Evolutionary conservation across 2,329 filamentous ascomycete genomes (phyloP).

Genomic region (Fusarium denticulatum): DNA sequence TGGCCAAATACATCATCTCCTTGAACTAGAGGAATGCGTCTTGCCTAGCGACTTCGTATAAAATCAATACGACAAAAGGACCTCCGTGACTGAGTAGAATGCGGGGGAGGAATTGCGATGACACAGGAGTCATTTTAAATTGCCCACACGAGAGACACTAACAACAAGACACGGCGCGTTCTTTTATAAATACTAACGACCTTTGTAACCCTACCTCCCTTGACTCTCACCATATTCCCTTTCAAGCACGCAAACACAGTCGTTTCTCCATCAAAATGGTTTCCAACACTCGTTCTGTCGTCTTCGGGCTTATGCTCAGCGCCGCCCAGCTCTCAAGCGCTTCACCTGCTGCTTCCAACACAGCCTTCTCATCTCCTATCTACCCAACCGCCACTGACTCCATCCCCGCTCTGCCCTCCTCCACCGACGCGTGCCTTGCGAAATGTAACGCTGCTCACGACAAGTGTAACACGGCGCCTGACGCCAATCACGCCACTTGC

Average conservation of each 20-base stretch:
- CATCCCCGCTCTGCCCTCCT: not conserved
- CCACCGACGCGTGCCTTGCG: constrained; percentile 3
- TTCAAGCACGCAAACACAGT: not conserved
- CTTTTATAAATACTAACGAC: not conserved
- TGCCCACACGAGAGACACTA: not conserved
- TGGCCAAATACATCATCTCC: not conserved
- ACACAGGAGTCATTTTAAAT: not conserved
- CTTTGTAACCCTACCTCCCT: not conserved
- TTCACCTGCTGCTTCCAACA: not conserved
- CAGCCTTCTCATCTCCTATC: not conserved
- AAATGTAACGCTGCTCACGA: constrained; percentile 3
- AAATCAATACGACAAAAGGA: not conserved
- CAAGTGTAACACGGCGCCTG: not conserved
- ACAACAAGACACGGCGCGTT: not conserved
- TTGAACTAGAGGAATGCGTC: not conserved
- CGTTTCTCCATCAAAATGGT: not conserved
- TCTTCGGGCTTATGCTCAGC: constrained; percentile 7
- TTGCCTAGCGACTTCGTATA: not conserved
- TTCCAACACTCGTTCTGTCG: constrained; percentile 12
- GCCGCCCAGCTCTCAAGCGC: constrained; percentile 8
- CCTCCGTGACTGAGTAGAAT: not conserved
- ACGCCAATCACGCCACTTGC: constrained; percentile 13
- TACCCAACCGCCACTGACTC: constrained; percentile 12
- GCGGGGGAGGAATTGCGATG: not conserved
- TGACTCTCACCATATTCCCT: not conserved